Evolutionary conservation across 495 filamentous ascomycete genomes (phyloP).

Genomic region (Oleoguttula mirabilis): DNA sequence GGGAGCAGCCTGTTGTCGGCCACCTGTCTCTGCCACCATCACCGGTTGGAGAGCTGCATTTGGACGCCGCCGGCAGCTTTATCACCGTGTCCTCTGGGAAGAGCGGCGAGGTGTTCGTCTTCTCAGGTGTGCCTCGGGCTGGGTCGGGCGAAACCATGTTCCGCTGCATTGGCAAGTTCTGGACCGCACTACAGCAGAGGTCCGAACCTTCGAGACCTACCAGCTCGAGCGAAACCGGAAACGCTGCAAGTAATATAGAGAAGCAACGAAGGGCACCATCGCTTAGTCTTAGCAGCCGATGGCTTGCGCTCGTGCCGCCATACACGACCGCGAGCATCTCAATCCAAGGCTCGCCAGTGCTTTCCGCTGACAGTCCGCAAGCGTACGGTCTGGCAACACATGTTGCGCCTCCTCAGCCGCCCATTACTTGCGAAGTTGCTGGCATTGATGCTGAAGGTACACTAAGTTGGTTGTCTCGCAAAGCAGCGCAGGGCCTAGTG

Average conservation of each 20-base stretch:
- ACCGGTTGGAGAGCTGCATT: constrained; percentile 56
- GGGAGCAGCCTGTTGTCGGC: constrained; percentile 39
- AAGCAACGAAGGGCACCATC: constrained; percentile 46
- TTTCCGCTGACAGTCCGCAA: constrained; percentile 36
- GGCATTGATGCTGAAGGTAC: constrained; percentile 68
- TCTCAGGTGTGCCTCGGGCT: constrained; percentile 27
- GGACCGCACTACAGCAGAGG: constrained; percentile 62
- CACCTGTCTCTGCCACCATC: constrained; percentile 32
- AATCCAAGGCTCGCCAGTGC: constrained; percentile 43
- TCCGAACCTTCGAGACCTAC: constrained; percentile 42
- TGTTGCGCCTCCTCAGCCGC: constrained; percentile 63
- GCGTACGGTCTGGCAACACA: constrained; percentile 56
- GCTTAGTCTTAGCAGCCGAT: constrained; percentile 62
- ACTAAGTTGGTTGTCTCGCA: constrained; percentile 72
- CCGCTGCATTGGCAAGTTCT: constrained; percentile 63
- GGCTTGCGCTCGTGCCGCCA: constrained; percentile 77
- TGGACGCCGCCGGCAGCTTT: constrained; percentile 55
- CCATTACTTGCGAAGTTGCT: constrained; percentile 61
- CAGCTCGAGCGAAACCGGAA: constrained; percentile 42
- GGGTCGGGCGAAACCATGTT: constrained; percentile 37
- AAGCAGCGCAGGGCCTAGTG: constrained; percentile 83
- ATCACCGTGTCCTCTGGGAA: constrained; percentile 62
- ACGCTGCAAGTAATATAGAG: constrained; percentile 33
- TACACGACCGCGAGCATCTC: constrained; percentile 55
- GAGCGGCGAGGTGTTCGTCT: constrained; percentile 80